These are phyloP conservation scores for Botrytis squamosa DNA, from an alignment of 2,329 filamentous ascomycete genomes.

Conservation along the genomic window DNA sequence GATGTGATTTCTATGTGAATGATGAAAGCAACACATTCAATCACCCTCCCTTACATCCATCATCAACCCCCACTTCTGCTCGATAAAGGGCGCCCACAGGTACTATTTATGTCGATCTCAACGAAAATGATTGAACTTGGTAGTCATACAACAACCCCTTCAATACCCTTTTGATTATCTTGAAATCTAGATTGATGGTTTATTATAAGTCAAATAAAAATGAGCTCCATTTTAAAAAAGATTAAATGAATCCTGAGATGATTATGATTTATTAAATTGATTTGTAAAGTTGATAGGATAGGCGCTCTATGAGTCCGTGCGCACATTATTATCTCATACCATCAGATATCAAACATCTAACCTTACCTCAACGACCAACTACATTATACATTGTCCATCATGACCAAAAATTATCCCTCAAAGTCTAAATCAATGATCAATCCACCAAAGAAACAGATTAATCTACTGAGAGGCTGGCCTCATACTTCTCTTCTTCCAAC, in stretches of 20 bases:
- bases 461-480: constrained; percentile 69
- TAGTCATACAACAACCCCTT: too few relatives aligned
- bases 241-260: too few relatives aligned
- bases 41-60: background rate
- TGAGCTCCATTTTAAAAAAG: too few relatives aligned
- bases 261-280: background rate
- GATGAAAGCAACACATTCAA: background rate
- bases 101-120: too few relatives aligned
- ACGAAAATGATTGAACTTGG: too few relatives aligned
- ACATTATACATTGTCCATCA: background rate
- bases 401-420: constrained; percentile 8
- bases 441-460: constrained; percentile 46
- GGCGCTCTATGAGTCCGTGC: background rate
- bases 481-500: constrained; percentile 43
- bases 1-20: background rate
- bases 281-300: background rate
- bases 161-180: too few relatives aligned
- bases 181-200: too few relatives aligned
- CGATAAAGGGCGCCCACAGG: background rate
- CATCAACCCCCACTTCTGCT: background rate
- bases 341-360: background rate
- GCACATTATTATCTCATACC: background rate
- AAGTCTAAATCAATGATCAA: background rate
- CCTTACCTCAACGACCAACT: background rate
- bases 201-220: too few relatives aligned